A percentile compares a stretch with the other conserved stretches of the same genome.
These are phyloP conservation scores for Oehlia diaphana DNA, from an alignment of 192 early-diverging fungal genomes.

Conservation along the genomic window DNA sequence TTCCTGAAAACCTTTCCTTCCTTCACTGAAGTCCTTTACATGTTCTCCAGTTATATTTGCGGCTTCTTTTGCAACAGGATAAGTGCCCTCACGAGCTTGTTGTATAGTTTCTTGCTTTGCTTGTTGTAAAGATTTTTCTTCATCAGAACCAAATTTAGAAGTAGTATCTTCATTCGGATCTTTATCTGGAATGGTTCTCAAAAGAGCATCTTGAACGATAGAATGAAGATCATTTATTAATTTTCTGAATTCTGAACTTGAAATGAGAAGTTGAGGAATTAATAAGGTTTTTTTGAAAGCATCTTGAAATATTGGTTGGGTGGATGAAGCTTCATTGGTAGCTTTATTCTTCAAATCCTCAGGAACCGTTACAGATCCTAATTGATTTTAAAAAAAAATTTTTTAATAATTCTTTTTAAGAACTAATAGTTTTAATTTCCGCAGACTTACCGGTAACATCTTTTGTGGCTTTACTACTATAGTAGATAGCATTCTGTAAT, in stretches of 20 bases:
- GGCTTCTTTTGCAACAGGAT: constrained; percentile 31
- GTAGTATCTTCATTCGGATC: constrained; percentile 17
- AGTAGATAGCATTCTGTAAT: constrained; percentile 44
- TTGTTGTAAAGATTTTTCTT: constrained; percentile 35
- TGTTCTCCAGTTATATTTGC: constrained; percentile 25
- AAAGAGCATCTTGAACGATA: constrained; percentile 39
- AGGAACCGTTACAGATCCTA: neutral
- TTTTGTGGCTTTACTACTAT: constrained; percentile 30
- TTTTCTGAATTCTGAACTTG: constrained; percentile 49
- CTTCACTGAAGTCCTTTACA: constrained; percentile 28
- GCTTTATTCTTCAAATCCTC: constrained; percentile 15
- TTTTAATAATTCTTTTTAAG: no score
- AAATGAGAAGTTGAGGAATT: constrained; percentile 38
- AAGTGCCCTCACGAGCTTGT: constrained; percentile 32
- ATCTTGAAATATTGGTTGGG: constrained; percentile 35
- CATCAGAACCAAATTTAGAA: constrained; percentile 31
- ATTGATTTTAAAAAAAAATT: neutral
- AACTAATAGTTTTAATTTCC: neutral
- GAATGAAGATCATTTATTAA: constrained; percentile 43
- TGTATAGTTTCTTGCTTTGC: constrained; percentile 17
- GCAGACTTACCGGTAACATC: constrained; percentile 9
- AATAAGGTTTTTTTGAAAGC: neutral
- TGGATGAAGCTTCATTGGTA: constrained; percentile 20
- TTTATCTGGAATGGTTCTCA: constrained; percentile 15
- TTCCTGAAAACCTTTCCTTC: constrained; percentile 31